These are phyloP conservation scores for Discostella stelligeroides DNA, from an alignment of 108 stramenopile species.

Conservation along the genomic window DNA sequence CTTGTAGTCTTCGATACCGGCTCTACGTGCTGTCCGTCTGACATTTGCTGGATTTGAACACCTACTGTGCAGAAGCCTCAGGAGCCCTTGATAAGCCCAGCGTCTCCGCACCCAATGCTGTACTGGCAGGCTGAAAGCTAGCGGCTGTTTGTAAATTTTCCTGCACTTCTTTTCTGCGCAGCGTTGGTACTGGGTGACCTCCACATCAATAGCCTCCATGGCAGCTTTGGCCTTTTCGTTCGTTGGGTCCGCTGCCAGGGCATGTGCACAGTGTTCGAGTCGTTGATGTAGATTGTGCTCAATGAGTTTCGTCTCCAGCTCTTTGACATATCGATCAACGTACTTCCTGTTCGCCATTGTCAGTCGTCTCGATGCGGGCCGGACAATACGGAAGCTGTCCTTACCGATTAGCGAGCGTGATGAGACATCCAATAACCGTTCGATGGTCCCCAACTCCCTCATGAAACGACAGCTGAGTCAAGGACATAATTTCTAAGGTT, in stretches of 20 bases:
- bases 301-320: neutral
- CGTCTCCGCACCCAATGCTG: too few relatives aligned
- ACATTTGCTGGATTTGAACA: too few relatives aligned
- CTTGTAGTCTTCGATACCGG: too few relatives aligned
- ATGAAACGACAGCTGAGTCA: too few relatives aligned
- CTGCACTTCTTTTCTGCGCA: constrained; percentile 1
- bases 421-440: too few relatives aligned
- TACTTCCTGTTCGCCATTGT: neutral
- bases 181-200: neutral
- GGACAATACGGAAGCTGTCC: neutral
- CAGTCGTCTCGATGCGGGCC: neutral
- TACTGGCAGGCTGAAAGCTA: neutral
- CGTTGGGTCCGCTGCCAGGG: neutral
- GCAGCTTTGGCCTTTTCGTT: neutral
- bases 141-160: neutral
- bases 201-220: neutral
- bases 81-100: constrained; percentile 1
- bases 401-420: neutral
- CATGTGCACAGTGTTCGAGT: neutral
- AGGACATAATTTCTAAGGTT: neutral
- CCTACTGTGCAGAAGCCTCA: too few relatives aligned
- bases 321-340: neutral
- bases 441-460: too few relatives aligned
- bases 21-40: too few relatives aligned
- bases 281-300: neutral